These are phyloP conservation scores for Kurtzmaniella quercitrusa DNA, from an alignment of 1,139 yeast species.

Conservation along the genomic window DNA sequence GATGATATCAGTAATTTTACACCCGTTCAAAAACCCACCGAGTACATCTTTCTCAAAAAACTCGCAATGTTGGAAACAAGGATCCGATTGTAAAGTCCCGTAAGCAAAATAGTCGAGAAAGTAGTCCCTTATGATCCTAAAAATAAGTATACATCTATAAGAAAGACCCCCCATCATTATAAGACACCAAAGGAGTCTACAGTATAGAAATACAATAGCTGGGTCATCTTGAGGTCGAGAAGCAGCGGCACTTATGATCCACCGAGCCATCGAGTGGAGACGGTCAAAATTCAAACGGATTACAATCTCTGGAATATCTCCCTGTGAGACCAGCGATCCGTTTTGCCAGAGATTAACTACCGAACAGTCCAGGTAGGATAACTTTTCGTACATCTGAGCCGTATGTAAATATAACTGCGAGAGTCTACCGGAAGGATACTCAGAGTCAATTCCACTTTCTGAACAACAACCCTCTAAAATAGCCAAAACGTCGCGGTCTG, in stretches of 20 bases:
- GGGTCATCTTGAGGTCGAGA: slow-evolving; percentile 34
- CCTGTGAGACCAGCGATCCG: neutral
- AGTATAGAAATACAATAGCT: slow-evolving; percentile 22
- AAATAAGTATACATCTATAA: slow-evolving; percentile 38
- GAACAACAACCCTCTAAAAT: neutral
- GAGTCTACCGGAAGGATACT: slow-evolving; percentile 16
- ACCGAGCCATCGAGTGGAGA: slow-evolving; percentile 27
- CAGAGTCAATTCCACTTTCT: slow-evolving; percentile 9
- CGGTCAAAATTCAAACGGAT: slow-evolving; percentile 10
- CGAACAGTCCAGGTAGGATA: slow-evolving; percentile 12
- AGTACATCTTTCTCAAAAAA: neutral
- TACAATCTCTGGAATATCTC: slow-evolving; percentile 5
- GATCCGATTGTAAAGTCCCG: slow-evolving; percentile 11
- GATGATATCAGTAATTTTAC: slow-evolving; percentile 11
- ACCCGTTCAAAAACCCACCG: slow-evolving; percentile 18
- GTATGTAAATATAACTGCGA: slow-evolving; percentile 15
- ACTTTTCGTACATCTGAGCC: slow-evolving; percentile 19
- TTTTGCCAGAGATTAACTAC: slow-evolving; percentile 8
- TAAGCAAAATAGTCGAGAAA: slow-evolving; percentile 18
- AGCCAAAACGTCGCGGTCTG: neutral
- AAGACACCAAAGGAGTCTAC: slow-evolving; percentile 36
- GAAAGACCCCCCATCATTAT: slow-evolving; percentile 43
- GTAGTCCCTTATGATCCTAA: slow-evolving; percentile 27
- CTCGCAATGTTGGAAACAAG: neutral
- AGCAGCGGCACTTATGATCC: slow-evolving; percentile 28